Evolutionary conservation across 768 basidiomycete genomes (phyloP), one percentile per base, ranked within the genome.

Genomic region (Lepiota brunneoincarnata): DNA sequence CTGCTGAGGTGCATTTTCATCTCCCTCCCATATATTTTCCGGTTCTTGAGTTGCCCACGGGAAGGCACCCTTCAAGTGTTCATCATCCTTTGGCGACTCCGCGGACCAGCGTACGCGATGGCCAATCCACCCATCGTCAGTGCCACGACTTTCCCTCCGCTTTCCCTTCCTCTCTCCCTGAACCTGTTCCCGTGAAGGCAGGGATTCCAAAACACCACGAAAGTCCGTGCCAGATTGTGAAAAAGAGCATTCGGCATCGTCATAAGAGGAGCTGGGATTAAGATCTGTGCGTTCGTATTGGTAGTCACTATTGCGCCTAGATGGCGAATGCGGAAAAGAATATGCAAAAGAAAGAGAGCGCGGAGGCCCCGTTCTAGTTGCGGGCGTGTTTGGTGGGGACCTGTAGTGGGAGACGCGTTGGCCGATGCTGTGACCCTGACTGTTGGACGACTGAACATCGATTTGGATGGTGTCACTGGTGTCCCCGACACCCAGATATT

Each of bases 271-370:
- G 23, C 67, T 62, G 35, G 68, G 66, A 40, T 68, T 69, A 38
- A 64, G 64, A 28, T 67, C 67, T 28, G n/a, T n/a, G 26, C 43
- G 20, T 28, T 57, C 53, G 39, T 39, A 24, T n/a, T 57, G 58
- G 21, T 44, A 36, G 36, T 49, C 49, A 24, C 50, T 53, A 51
- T 38, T 50, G 17, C 36, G 49, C 18, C 31, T 37, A 23, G 54
- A 63, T 23, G 75, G 69, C 1, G 83, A 77, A 17, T 65, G 68
- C 1, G 82, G 72, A 28, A 78, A 68, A 6, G 82, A 76, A 61
- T 85, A 84, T 24, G 79, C 78, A 63, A 81, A 86, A 2, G 86
- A 87, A 23, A 89, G 71, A 0, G 88, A 87, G 37, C 88, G 78
- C 3, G 88, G 89, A 28, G 87, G 86, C 11, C 88, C 89, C 3